Conservation (phyloP, 305 asterid genomes). For the Fraxinus platypoda region DNA sequence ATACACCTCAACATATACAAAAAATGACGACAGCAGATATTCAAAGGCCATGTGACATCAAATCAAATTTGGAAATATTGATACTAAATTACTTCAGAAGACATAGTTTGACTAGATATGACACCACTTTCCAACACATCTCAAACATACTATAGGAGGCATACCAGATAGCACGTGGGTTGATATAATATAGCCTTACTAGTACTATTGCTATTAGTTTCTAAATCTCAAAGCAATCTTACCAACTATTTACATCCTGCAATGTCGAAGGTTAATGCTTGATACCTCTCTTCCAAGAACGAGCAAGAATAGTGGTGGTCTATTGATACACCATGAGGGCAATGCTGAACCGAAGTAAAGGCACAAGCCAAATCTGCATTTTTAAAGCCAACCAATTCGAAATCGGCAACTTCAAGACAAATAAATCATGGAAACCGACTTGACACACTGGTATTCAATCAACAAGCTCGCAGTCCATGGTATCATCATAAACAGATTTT, state of each 20-base stretch:
- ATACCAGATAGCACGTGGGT: conserved; percentile 51
- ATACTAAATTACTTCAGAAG: conserved; percentile 37
- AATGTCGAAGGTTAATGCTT: conserved; percentile 87
- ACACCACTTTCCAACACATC: conserved; percentile 45
- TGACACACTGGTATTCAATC: conserved; percentile 34
- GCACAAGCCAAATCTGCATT: conserved; percentile 97
- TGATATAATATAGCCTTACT: conserved; percentile 46
- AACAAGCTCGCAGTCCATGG: conserved; percentile 40
- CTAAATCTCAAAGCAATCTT: conserved; percentile 97
- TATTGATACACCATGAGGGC: conserved; percentile 98
- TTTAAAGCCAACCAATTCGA: conserved; percentile 98
- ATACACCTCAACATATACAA: conserved; percentile 13
- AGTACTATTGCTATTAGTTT: conserved; percentile 65
- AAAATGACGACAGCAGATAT: conserved; percentile 25
- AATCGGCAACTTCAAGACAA: conserved; percentile 90
- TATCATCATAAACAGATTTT: conserved; percentile 34
- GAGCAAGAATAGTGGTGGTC: conserved; percentile 78
- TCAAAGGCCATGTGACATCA: conserved; percentile 24
- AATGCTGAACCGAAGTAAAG: conserved; percentile 87
- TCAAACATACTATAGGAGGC: conserved; percentile 59
- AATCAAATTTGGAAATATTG: conserved; percentile 26
- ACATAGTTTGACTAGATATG: conserved; percentile 47
- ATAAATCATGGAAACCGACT: conserved; percentile 90
- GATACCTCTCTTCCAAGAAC: conserved; percentile 94
- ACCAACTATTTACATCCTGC: conserved; percentile 97